Percentiles rank a stretch among this genome's conserved stretches.
These are phyloP conservation scores for Calonectria multiphialidica DNA, from an alignment of 2,329 filamentous ascomycete species.

Conservation along the genomic window DNA sequence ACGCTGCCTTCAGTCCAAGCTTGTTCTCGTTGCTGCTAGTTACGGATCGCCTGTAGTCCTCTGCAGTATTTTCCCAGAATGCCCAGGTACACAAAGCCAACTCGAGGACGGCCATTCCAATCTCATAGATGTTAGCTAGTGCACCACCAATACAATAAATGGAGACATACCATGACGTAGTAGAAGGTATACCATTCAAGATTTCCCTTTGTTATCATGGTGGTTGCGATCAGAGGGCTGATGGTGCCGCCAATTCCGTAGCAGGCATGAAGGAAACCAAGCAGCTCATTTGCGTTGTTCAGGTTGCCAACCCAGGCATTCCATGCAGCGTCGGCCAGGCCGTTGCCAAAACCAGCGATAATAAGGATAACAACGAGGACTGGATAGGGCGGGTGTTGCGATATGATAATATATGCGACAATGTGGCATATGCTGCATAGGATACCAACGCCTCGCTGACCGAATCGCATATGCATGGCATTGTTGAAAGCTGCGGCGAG, in stretches of 20 bases:
- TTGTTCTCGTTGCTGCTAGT: constrained; percentile 45
- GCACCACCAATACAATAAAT: rapidly evolving
- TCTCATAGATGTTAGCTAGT: constrained; percentile 2
- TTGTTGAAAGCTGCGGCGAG: constrained; percentile 73
- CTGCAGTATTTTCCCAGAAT: constrained; percentile 72
- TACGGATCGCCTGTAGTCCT: constrained; percentile 60
- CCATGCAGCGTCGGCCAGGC: constrained; percentile 69
- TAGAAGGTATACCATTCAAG: constrained; percentile 80
- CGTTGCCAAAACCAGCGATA: constrained; percentile 78
- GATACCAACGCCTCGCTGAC: constrained; percentile 68
- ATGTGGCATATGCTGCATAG: constrained; percentile 71
- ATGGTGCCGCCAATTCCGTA: constrained; percentile 78
- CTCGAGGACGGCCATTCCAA: constrained; percentile 28
- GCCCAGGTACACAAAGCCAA: constrained; percentile 56
- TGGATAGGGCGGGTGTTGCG: constrained; percentile 75
- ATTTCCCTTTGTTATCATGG: constrained; percentile 72
- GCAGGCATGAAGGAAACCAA: constrained; percentile 76
- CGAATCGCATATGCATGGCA: constrained; percentile 44
- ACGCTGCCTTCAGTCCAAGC: constrained; percentile 39
- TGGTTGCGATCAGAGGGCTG: constrained; percentile 77
- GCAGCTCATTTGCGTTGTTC: constrained; percentile 75
- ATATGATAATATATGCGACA: constrained; percentile 72
- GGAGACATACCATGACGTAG: constrained; percentile 74
- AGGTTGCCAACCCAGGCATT: constrained; percentile 73
- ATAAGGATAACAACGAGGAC: constrained; percentile 75